A percentile compares a stretch with the other conserved stretches of the same genome.
Conservation (phyloP, 495 filamentous ascomycete species). For the Aspergillus indologenus region DNA sequence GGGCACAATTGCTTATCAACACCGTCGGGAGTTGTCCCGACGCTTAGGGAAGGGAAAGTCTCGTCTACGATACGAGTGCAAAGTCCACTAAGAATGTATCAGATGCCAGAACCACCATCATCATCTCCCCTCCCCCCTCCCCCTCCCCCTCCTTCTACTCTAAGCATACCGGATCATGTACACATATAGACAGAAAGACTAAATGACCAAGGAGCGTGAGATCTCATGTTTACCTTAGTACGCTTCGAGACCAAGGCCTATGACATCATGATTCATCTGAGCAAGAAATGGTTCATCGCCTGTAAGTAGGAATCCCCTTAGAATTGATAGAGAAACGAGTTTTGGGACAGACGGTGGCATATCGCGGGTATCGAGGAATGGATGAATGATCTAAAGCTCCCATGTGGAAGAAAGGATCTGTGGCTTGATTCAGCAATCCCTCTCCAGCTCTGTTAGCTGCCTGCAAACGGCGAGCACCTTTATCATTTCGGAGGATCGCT, state of each 20-base stretch:
- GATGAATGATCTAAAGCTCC: conserved; percentile 16
- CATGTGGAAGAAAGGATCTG: conserved; percentile 20
- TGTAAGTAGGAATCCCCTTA: background rate
- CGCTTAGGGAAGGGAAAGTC: background rate
- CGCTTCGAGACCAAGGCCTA: background rate
- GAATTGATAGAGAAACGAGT: background rate
- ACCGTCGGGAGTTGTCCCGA: background rate
- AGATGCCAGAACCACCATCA: conserved; percentile 35
- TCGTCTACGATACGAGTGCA: background rate
- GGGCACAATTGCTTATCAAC: background rate
- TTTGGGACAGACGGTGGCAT: conserved; percentile 1
- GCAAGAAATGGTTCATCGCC: background rate
- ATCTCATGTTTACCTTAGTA: background rate
- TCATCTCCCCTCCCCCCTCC: no score
- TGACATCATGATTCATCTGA: conserved; percentile 18
- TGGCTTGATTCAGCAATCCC: no score
- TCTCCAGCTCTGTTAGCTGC: background rate
- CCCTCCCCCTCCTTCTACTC: conserved; percentile 1
- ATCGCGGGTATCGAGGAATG: conserved; percentile 18
- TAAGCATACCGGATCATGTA: conserved; percentile 23
- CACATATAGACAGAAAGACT: conserved; percentile 1
- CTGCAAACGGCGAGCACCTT: background rate
- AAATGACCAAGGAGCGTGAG: conserved; percentile 21
- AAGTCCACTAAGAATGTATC: conserved; percentile 36
- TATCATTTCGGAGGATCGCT: background rate